Evolutionary conservation across 108 stramenopile genomes (phyloP), one percentile per base, ranked within the genome.

Genomic region (Seminavis robusta): DNA sequence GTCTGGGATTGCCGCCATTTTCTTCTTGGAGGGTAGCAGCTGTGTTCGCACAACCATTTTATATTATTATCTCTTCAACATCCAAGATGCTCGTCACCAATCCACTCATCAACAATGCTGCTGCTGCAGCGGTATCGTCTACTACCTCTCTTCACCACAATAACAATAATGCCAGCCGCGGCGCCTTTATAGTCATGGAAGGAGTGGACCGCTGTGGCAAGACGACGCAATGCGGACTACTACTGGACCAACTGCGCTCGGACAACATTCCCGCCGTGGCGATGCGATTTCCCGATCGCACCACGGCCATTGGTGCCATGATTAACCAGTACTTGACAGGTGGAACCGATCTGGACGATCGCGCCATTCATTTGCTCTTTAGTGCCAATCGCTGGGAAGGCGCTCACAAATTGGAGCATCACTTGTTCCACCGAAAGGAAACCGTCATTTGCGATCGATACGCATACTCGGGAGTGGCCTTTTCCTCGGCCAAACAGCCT

Each of bases 121-220:
- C n/a, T n/a, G n/a, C n/a, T n/a, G n/a, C n/a, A n/a, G n/a, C n/a
- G n/a, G n/a, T n/a, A n/a, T n/a, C n/a, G n/a, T n/a, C n/a, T n/a
- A n/a, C n/a, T n/a, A n/a, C n/a, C n/a, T n/a, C n/a, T n/a, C n/a
- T n/a, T n/a, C n/a, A n/a, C n/a, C n/a, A n/a, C n/a, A n/a, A n/a
- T n/a, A n/a, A n/a, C n/a, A n/a, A n/a, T n/a, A n/a, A n/a, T 50
- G 47, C 25, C n/a, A n/a, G n/a, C n/a, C 74, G 98, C 26, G 98
- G 98, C 5, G 95, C 95, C 33, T 98, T 99, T 52, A 93, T 99
- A 47, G 83, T 99, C 20, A 77, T 99, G 53, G 99, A 99, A 77
- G 99, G 99, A 19, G 93, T 99, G 26, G 99, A 99, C 56, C 69
- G 99, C n/a, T 95, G 96, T 49, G 99, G 99, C 40, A 99, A 99